Conservation (phyloP, 768 basidiomycete genomes). For the Hericium alpestre region DNA sequence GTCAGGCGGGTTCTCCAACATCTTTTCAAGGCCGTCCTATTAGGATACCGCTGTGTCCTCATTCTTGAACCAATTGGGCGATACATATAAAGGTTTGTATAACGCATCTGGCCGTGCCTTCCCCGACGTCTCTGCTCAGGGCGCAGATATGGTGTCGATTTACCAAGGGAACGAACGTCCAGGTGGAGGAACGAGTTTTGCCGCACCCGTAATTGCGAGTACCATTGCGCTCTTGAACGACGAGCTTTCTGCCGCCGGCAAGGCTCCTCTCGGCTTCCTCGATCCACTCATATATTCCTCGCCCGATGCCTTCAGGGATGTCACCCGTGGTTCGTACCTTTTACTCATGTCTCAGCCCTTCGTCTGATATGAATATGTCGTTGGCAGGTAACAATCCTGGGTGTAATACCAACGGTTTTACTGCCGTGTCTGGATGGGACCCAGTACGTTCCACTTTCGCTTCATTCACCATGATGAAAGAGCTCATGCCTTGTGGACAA, state of each 20-base stretch:
- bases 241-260: conserved; percentile 6
- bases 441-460: conserved; percentile 13
- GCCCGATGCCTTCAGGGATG: not conserved
- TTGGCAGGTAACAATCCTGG: not conserved
- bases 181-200: conserved; percentile 16
- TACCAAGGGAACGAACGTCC: not conserved
- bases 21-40: conserved; percentile 11
- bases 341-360: not conserved
- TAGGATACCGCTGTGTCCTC: conserved; percentile 7
- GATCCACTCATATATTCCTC: conserved; percentile 12
- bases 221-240: conserved; percentile 22
- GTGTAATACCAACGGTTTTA: conserved; percentile 24
- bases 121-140: conserved; percentile 15
- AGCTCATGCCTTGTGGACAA: not conserved
- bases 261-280: conserved; percentile 10
- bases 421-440: conserved; percentile 21
- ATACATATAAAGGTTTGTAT: conserved; percentile 9
- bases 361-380: not conserved
- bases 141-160: conserved; percentile 8
- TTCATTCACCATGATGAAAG: not conserved
- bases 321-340: not conserved
- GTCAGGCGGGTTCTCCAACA: conserved; percentile 14
- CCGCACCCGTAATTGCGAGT: conserved; percentile 17
- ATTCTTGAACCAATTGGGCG: conserved; percentile 10
- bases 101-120: conserved; percentile 12